Conservation (phyloP, 2,329 filamentous ascomycete genomes). For the Aspergillus sp. region DNA sequence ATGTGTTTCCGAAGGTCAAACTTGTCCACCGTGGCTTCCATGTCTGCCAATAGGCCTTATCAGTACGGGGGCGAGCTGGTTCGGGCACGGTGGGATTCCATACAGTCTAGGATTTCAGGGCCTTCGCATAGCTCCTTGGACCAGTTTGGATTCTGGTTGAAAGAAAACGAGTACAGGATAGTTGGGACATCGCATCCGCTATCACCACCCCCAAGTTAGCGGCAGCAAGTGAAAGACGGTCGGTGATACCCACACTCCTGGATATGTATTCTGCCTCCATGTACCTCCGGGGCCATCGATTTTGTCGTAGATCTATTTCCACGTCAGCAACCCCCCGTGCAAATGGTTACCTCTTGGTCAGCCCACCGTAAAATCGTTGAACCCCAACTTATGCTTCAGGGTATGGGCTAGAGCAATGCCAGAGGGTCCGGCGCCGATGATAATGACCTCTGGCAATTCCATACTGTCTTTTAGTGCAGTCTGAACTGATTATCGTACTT, state of each 20-base stretch:
- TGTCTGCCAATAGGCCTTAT: background rate
- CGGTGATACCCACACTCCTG: conserved; percentile 23
- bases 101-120: conserved; percentile 14
- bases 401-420: conserved; percentile 35
- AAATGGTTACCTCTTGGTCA: no score
- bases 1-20: conserved; percentile 16
- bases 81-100: no score
- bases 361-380: background rate
- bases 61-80: no score
- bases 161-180: conserved; percentile 19
- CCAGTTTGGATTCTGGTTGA: conserved; percentile 21
- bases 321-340: no score
- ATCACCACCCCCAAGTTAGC: background rate
- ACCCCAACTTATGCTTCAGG: conserved; percentile 27
- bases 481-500: no score
- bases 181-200: conserved; percentile 20
- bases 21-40: conserved; percentile 15
- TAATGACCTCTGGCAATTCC: conserved; percentile 20
- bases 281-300: conserved; percentile 31
- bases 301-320: conserved; percentile 29
- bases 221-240: background rate
- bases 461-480: background rate
- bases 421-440: conserved; percentile 34
- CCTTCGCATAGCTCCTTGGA: conserved; percentile 18
- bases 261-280: conserved; percentile 33